phyloP scores from a whole-genome alignment of 1,139 yeast species.

The Suhomyces taliae region DNA sequence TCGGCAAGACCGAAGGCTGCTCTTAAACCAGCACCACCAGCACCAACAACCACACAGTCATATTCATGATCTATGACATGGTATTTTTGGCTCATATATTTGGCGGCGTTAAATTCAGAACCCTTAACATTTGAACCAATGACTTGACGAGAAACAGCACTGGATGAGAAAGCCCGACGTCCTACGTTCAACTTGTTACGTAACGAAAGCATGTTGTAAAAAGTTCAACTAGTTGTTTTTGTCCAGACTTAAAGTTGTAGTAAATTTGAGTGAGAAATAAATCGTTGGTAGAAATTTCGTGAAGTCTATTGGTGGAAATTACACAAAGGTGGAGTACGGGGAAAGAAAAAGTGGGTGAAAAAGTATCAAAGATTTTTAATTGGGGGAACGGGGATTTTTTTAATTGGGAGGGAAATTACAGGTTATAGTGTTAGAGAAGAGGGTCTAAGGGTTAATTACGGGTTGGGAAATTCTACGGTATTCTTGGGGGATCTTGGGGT shows the following conservation, averaged over 20 bases:
- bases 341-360: too few relatives aligned
- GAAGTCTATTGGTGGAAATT: conserved; percentile 5
- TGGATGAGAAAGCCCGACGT: conserved; percentile 26
- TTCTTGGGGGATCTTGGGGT: too few relatives aligned
- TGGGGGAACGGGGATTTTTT: too few relatives aligned
- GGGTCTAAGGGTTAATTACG: background rate
- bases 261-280: conserved; percentile 1
- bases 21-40: conserved; percentile 98
- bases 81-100: conserved; percentile 66
- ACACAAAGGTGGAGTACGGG: conserved; percentile 1
- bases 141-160: conserved; percentile 34
- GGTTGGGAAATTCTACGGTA: background rate
- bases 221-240: background rate
- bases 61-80: conserved; percentile 96
- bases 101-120: conserved; percentile 39
- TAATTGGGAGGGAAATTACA: too few relatives aligned
- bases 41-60: conserved; percentile 97
- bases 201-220: conserved; percentile 16
- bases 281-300: conserved; percentile 4
- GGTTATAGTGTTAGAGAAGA: background rate
- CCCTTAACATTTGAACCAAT: conserved; percentile 52
- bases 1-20: conserved; percentile 98
- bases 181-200: conserved; percentile 13
- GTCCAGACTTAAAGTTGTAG: background rate
- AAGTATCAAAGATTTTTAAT: too few relatives aligned